phyloP scores from a whole-genome alignment of 768 basidiomycete species.

The Paxillus involutus region DNA sequence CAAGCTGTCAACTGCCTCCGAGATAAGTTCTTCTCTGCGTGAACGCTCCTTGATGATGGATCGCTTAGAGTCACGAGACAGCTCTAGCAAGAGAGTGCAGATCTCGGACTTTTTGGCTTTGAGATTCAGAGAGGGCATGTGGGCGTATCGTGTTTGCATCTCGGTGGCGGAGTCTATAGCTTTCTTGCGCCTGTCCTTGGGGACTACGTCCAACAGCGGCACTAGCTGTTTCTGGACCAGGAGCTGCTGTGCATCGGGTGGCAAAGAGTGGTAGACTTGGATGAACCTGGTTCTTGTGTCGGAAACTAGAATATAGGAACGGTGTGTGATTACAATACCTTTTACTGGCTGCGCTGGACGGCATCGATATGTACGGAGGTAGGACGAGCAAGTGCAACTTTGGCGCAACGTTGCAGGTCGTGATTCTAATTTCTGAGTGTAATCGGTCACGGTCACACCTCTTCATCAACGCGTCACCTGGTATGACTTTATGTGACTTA shows the following conservation, averaged over 20 bases:
- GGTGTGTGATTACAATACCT: conserved; percentile 1
- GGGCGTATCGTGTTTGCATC: conserved; percentile 37
- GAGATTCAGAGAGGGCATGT: conserved; percentile 51
- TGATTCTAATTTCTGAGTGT: not conserved
- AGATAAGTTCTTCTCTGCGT: conserved; percentile 51
- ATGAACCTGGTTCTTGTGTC: conserved; percentile 37
- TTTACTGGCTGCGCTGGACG: conserved; percentile 16
- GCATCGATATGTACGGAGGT: conserved; percentile 2
- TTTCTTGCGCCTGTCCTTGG: conserved; percentile 38
- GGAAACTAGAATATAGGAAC: not conserved
- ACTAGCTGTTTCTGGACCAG: conserved; percentile 52
- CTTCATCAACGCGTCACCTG: not conserved
- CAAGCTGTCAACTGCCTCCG: conserved; percentile 55
- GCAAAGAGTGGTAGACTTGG: conserved; percentile 48
- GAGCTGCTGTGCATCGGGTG: conserved; percentile 48
- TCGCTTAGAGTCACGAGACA: conserved; percentile 53
- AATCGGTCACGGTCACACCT: not conserved
- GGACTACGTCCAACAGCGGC: conserved; percentile 45
- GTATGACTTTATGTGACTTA: not conserved
- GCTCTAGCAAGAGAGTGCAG: conserved; percentile 48
- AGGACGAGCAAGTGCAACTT: no score
- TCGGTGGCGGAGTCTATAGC: conserved; percentile 40
- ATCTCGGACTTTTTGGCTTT: conserved; percentile 57
- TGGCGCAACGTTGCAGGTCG: no score
- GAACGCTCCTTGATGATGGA: conserved; percentile 54